phyloP scores from a whole-genome alignment of 805 yeast genomes.

The Priceomyces medius region DNA sequence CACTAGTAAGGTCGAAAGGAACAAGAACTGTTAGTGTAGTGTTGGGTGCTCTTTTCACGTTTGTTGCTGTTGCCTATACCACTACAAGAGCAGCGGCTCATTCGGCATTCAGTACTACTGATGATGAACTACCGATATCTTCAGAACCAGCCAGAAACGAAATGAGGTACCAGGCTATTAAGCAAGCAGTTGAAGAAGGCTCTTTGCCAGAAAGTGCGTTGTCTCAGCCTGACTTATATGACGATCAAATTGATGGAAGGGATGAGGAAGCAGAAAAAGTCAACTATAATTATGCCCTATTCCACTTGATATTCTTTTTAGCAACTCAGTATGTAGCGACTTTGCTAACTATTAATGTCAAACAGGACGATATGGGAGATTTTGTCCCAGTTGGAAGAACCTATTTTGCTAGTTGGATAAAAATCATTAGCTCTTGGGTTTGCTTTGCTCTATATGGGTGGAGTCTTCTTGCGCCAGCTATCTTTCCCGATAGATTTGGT shows the following conservation, averaged over 20 bases:
- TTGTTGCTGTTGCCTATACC: constrained; percentile 93
- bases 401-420: constrained; percentile 92
- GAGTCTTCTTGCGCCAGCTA: constrained; percentile 88
- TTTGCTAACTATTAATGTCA: constrained; percentile 85
- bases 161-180: constrained; percentile 82
- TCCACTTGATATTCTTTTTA: constrained; percentile 86
- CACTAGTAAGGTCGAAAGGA: constrained; percentile 82
- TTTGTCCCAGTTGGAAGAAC: constrained; percentile 97
- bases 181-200: constrained; percentile 96
- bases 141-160: constrained; percentile 58
- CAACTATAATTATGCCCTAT: constrained; percentile 80
- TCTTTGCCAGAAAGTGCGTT: constrained; percentile 91
- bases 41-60: constrained; percentile 89
- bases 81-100: constrained; percentile 93
- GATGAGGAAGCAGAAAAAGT: constrained; percentile 65
- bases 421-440: constrained; percentile 87
- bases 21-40: constrained; percentile 87
- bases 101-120: constrained; percentile 40
- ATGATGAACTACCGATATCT: constrained; percentile 39
- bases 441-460: constrained; percentile 85
- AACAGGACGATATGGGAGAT: constrained; percentile 78
- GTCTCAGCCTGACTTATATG: constrained; percentile 63
- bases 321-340: constrained; percentile 98
- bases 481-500: constrained; percentile 85
- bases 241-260: constrained; percentile 35